phyloP scores from a whole-genome alignment of 2,329 filamentous ascomycete genomes.

The Ilyonectria sp. region DNA sequence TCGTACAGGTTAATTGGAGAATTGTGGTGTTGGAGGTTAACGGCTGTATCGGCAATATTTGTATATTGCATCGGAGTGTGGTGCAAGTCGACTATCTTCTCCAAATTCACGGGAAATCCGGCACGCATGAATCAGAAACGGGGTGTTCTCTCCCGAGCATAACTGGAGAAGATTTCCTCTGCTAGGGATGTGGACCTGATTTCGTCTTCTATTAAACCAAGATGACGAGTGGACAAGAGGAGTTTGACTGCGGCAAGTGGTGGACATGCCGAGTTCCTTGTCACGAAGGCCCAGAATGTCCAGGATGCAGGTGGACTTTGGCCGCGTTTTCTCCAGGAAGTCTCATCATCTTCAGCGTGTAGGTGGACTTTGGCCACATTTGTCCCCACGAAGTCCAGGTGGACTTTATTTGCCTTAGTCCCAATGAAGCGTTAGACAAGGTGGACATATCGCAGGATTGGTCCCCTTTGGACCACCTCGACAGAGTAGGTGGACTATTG shows the following conservation, averaged over 20 bases:
- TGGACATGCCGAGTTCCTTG: background rate
- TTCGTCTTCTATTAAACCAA: constrained; percentile 8
- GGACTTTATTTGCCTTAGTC: background rate
- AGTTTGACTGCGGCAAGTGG: background rate
- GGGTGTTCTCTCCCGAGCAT: background rate
- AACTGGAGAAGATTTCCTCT: background rate
- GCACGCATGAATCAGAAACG: background rate
- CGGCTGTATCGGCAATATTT: background rate
- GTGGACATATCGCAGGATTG: background rate
- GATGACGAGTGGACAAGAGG: background rate
- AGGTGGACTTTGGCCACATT: background rate
- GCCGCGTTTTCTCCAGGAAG: background rate
- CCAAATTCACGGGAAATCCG: background rate
- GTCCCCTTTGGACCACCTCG: background rate
- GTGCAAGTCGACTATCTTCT: background rate
- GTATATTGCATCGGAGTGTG: background rate
- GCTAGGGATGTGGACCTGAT: background rate
- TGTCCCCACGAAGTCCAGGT: background rate
- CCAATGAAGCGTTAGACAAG: background rate
- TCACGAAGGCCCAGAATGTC: background rate
- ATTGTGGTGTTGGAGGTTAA: background rate
- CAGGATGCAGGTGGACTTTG: background rate
- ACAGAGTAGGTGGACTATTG: background rate
- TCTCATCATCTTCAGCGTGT: background rate
- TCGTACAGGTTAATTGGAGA: background rate